A percentile compares a stretch with the other conserved stretches of the same genome.
Evolutionary conservation across 225 moss, liverwort and hornwort genomes (phyloP).

Genomic region (Lunularia cruciata): DNA sequence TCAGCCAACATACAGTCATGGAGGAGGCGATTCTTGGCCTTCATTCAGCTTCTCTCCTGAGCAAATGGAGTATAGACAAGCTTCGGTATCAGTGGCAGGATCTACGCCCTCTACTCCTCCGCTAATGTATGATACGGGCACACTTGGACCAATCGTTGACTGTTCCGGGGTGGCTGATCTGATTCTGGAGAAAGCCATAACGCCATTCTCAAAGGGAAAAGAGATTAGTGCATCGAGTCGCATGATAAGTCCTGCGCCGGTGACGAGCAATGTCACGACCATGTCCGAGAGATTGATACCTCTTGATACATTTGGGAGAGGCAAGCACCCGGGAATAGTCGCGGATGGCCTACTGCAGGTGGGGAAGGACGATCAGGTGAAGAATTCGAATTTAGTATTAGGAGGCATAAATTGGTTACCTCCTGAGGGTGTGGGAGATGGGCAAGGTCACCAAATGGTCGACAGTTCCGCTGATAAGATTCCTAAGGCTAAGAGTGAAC

Average conservation of each 20-base stretch:
- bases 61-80: constrained; percentile 1
- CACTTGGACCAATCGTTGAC: neutral
- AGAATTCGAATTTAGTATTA: neutral
- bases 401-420: neutral
- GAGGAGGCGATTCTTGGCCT: constrained; percentile 11
- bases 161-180: constrained; percentile 7
- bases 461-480: no score
- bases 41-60: constrained; percentile 11
- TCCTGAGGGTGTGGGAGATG: neutral
- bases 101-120: constrained; percentile 14
- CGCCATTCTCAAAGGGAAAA: neutral
- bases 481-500: neutral
- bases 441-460: neutral
- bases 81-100: neutral
- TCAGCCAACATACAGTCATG: neutral
- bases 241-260: neutral
- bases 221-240: neutral
- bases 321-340: neutral
- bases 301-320: neutral
- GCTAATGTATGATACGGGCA: constrained; percentile 7
- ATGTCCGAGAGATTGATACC: neutral
- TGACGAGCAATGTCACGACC: neutral
- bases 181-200: neutral
- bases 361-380: neutral
- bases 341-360: neutral